Evolutionary conservation across 169 alveolate genomes (phyloP).

Genomic region (Plasmodium sp.): DNA sequence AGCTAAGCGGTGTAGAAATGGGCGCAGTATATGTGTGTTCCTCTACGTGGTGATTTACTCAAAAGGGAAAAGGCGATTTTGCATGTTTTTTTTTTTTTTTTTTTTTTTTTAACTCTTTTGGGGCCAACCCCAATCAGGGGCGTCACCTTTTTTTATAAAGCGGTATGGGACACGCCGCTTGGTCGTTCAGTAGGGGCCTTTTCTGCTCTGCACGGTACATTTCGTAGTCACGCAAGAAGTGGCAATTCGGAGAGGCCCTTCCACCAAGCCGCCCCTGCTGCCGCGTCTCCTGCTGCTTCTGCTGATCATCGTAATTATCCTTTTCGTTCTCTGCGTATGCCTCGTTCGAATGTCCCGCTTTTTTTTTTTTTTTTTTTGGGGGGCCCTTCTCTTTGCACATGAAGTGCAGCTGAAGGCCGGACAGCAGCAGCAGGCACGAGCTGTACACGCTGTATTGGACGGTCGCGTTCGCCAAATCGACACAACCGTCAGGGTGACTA

Average conservation of each 20-base stretch:
- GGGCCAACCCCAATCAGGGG: background rate
- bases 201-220: conserved; percentile 11
- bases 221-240: conserved; percentile 14
- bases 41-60: background rate
- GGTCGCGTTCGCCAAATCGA: background rate
- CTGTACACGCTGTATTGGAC: conserved; percentile 13
- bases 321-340: background rate
- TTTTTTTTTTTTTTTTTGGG: background rate
- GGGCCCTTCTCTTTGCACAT: background rate
- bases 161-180: conserved; percentile 9
- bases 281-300: no score
- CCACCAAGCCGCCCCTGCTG: background rate
- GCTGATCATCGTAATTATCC: background rate
- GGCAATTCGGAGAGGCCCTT: background rate
- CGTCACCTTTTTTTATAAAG: conserved; percentile 40
- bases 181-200: conserved; percentile 1
- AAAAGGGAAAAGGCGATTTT: background rate
- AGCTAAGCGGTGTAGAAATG: background rate
- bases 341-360: background rate
- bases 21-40: background rate
- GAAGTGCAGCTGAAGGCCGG: conserved; percentile 26
- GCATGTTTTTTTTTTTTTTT: background rate
- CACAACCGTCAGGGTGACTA: background rate
- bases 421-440: conserved; percentile 16
- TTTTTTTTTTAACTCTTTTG: background rate